Base-by-base conservation (phyloP, 2,329 filamentous ascomycete species). In the Aureobasidium leucospermi region DNA sequence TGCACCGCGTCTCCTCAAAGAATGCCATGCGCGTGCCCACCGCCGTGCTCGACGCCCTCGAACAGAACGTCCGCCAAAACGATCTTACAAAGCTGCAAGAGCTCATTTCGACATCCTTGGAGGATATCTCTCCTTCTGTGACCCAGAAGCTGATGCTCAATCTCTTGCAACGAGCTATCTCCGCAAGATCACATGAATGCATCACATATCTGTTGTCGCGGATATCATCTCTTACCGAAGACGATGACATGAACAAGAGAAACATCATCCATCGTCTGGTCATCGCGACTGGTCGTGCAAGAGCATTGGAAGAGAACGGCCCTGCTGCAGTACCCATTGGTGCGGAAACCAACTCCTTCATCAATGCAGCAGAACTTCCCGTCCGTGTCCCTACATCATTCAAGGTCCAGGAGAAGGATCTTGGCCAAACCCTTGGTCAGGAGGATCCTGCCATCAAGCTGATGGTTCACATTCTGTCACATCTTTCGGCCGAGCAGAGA, bases 211-310 rank as follows among this genome's bases (percentile, higher is more conserved):
- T 97, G 1, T 73, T 99, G 2, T 75, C 78, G 10, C 81, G 85
- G 43, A 80, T 94, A 55, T 81, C 85, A 46, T 85, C 83, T 1
- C 79, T 97, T 2, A 86, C 96, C 52, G 92, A 96, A 69, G 83
- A 88, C 2, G 89, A 96, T 65, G 94, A 97, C 69, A 90, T 99
- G 69, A 96, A 97, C 74, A 86, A 88, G 67, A 87, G 94, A 11
- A 99, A 96, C 70, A 94, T 90, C 70, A 84, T 99, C 51, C 94
- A 99, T 71, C 86, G 94, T 8, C 79, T 97, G 2, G 88, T 99
- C 43, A 95, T 97, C 61, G 87, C 92, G 19, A 95, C 96, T 66
- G 92, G 93, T 16, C 85, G 93, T 51, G 85, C 87, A 11, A 82
- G 85, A 65, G 79, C 81, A 13, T 79, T 80, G 8, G 78, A 79